Base-by-base conservation (phyloP, 495 filamentous ascomycete genomes). In the Schizothecium vesticola region DNA sequence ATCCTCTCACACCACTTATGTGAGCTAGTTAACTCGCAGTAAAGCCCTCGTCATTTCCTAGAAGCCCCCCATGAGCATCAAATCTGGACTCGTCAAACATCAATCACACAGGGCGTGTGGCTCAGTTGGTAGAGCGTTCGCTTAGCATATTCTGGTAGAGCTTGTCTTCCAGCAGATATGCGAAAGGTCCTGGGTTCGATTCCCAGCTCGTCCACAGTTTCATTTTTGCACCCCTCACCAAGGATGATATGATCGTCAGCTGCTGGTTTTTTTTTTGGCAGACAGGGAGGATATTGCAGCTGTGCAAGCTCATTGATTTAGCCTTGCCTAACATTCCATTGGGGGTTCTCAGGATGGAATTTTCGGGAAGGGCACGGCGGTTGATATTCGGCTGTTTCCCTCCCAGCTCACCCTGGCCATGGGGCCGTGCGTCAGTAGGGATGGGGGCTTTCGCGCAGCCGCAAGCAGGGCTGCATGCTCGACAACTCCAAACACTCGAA, bases 151-250 rank as follows among this genome's bases (percentile, higher is more conserved):
- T 61, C 9, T 16, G 12, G 11, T n/a, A 36, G 3, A 36, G 12
- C 33, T 16, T 5, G 3, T 16, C 16, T 13, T 16, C 6, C 33
- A 43, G 33, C 33, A 29, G 10, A 26, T 62, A 66, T 71, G 68
- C 68, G 68, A 70, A 70, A 70, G 68, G 68, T 70, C 68, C 68
- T 70, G 68, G 68, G 68, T 70, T 70, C 68, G 68, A 70, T 70
- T 70, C 68, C 68, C 68, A 70, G 68, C 68, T 61, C 68, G 68
- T 70, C 68, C 68, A 70, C 8, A n/a, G 56, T 6, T 28, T 62
- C 23, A n/a, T 29, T 65, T 33, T 43, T 55, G 19, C n/a, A n/a
- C n/a, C n/a, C n/a, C n/a, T n/a, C n/a, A n/a, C n/a, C n/a, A 25
- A 13, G 21, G 22, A 12, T 25, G 7, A 25, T 59, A 22, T 12